Conservation (phyloP, 2,329 filamentous ascomycete genomes). For the Fusarium continuum region DNA sequence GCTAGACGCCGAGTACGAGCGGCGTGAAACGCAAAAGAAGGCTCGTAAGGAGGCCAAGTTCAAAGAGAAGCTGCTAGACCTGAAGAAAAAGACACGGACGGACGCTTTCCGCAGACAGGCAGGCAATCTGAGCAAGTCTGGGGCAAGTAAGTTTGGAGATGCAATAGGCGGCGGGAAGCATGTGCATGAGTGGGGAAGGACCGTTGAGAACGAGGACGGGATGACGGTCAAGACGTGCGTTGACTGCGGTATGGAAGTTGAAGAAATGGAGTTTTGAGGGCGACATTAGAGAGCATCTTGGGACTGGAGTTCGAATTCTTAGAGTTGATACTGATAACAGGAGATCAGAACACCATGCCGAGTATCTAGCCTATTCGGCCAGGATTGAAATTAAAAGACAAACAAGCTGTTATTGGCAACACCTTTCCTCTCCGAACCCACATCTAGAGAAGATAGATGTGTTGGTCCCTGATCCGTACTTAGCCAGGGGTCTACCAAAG, state of each 20-base stretch:
- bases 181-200: slow-evolving; percentile 85
- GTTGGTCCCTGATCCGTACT: slow-evolving; percentile 4
- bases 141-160: slow-evolving; percentile 76
- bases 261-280: slow-evolving; percentile 71
- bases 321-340: neutral
- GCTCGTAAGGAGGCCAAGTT: slow-evolving; percentile 90
- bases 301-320: neutral
- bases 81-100: slow-evolving; percentile 93
- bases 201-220: slow-evolving; percentile 75
- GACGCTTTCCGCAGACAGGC: slow-evolving; percentile 84
- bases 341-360: neutral
- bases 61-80: slow-evolving; percentile 83
- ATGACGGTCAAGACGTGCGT: slow-evolving; percentile 83
- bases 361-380: neutral
- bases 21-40: slow-evolving; percentile 81
- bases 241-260: slow-evolving; percentile 80
- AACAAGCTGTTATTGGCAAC: neutral
- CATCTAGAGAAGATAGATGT: neutral
- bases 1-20: slow-evolving; percentile 87
- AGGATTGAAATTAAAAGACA: neutral
- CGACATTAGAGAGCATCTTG: slow-evolving; percentile 40
- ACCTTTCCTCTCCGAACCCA: neutral
- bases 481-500: slow-evolving; percentile 29
- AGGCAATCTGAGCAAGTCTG: slow-evolving; percentile 63
- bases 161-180: slow-evolving; percentile 76